Conservation (phyloP, 2,329 filamentous ascomycete genomes). For the Trichoderma atroviride region DNA sequence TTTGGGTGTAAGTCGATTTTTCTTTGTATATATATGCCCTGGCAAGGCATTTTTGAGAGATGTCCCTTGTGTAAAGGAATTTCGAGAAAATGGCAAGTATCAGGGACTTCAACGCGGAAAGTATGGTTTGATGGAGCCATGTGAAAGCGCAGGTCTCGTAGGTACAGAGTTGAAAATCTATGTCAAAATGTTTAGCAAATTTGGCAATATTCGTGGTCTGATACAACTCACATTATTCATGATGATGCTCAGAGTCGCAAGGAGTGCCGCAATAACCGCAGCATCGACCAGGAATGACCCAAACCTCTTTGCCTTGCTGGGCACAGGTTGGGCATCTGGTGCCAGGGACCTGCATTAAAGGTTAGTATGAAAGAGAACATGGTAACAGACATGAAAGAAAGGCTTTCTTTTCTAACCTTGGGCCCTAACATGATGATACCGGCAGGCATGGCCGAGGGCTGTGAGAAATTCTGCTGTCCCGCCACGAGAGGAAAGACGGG, state of each 20-base stretch:
- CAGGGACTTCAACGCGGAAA: background rate
- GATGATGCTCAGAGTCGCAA: conserved; percentile 33
- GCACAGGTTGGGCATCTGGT: conserved; percentile 57
- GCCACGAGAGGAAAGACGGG: conserved; percentile 9
- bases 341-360: conserved; percentile 46
- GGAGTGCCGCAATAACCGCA: conserved; percentile 56
- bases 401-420: conserved; percentile 22
- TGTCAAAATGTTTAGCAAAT: background rate
- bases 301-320: conserved; percentile 53
- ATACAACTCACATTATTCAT: background rate
- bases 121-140: background rate
- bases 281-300: conserved; percentile 57
- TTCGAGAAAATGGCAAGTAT: background rate
- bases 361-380: background rate
- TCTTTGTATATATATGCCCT: background rate
- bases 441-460: background rate
- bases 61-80: background rate
- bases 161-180: background rate
- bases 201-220: background rate
- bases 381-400: background rate
- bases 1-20: background rate
- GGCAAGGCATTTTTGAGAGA: background rate
- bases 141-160: background rate
- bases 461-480: background rate
- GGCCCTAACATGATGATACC: conserved; percentile 27